phyloP scores from a whole-genome alignment of 2,329 filamentous ascomycete species.

The Fusarium hostae region DNA sequence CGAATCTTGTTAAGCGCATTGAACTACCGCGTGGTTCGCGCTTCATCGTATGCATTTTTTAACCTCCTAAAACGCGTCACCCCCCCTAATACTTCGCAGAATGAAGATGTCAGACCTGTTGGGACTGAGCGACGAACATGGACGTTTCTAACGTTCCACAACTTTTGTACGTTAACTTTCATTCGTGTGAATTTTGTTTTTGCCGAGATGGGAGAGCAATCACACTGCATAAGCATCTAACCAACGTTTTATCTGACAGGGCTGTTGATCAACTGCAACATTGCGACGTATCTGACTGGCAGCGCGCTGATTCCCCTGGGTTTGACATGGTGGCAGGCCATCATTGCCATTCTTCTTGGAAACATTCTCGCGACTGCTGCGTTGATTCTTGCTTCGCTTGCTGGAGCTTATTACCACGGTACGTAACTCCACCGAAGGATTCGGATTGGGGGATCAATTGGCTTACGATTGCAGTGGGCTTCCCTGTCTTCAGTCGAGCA shows the following conservation, averaged over 20 bases:
- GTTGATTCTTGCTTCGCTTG: conserved; percentile 56
- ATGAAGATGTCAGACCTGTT: conserved; percentile 63
- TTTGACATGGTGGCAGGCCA: conserved; percentile 56
- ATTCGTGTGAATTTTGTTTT: neutral
- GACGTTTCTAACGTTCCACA: conserved; percentile 56
- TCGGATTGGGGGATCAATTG: neutral
- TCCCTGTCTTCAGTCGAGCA: conserved; percentile 53
- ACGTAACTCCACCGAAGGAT: conserved; percentile 14
- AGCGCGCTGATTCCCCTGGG: conserved; percentile 56
- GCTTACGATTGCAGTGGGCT: conserved; percentile 45
- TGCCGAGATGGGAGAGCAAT: neutral
- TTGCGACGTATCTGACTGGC: conserved; percentile 55
- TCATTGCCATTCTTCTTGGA: conserved; percentile 54
- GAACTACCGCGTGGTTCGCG: conserved; percentile 48
- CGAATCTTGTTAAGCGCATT: conserved; percentile 38
- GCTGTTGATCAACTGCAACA: conserved; percentile 60
- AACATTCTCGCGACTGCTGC: conserved; percentile 53
- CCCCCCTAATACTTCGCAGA: conserved; percentile 44
- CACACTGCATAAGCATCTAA: neutral
- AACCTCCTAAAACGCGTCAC: neutral
- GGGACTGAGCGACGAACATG: conserved; percentile 56
- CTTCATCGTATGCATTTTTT: conserved; percentile 46
- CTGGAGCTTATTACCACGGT: conserved; percentile 56
- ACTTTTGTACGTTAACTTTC: conserved; percentile 52
- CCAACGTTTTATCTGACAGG: conserved; percentile 42